Base-by-base conservation (phyloP, 768 basidiomycete species). In the Lentinula guzmanii region DNA sequence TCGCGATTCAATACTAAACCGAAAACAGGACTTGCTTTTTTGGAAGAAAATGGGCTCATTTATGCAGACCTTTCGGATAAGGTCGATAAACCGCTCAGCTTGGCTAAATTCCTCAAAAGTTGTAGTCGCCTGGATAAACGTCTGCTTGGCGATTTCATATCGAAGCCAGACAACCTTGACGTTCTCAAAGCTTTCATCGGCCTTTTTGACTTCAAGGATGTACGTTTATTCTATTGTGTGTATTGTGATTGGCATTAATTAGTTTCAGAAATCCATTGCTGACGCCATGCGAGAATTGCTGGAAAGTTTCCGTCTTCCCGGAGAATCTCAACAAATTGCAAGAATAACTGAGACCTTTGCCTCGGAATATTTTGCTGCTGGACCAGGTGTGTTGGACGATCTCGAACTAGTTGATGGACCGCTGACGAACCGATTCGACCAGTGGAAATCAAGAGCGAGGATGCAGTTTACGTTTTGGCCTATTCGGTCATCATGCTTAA, bases 401-500 rank as follows among this genome's bases (percentile, higher is more conserved):
- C 51, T 9, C 56, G 51, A 56, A 15, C 11, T 45, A 5, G 2
- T 13, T 16, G 34, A 11, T 15, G 21, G 35, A 1, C 33, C 21
- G 35, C 6, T 31, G 31, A 21, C n/a, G 33, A 5, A 43, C 9
- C 16, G 21, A 34, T 28, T 2, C 10, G 4, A 15, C 31, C 63
- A 95, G 94, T 84, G 62, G 95, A 95, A 71, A 88, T 98, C 65
- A 92, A 90, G 70, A 87, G 79, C 60, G 86, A 93, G 74, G 97
- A 98, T 70, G 92, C 96, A 4, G 91, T 93, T 18, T 95, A 97
- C 72, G 91, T 99, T 7, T 76, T 99, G 28, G 86, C 96, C 1
- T 99, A 88, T 72, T 98, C 97, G 0, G 88, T 99, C 63, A 98
- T 99, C 72, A 84, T 99, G 94, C 83, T 99, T 54, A 99, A 99